phyloP scores from a whole-genome alignment of 176 grass and related monocot genomes.

The Eleusine coracana region DNA sequence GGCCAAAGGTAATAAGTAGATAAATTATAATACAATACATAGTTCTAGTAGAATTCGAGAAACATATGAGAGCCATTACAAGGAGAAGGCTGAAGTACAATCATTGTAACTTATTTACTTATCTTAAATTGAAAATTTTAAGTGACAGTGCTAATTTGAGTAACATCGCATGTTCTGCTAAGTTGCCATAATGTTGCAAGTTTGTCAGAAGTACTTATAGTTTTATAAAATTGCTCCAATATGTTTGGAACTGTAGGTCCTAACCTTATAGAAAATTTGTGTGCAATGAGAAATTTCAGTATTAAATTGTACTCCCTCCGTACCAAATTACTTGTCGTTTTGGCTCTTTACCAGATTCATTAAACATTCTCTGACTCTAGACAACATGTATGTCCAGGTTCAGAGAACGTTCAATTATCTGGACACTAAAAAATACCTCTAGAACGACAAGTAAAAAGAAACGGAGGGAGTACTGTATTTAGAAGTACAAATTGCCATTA shows the following conservation, averaged over 20 bases:
- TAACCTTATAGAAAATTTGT: slow-evolving; percentile 18
- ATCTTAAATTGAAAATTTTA: neutral
- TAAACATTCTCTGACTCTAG: too few species aligned
- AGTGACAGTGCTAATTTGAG: neutral
- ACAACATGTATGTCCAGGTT: too few species aligned
- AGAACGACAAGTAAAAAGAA: too few species aligned
- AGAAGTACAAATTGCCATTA: neutral
- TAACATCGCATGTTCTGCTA: slow-evolving; percentile 15
- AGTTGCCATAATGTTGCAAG: slow-evolving; percentile 13
- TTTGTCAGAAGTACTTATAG: neutral
- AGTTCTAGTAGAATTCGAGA: neutral
- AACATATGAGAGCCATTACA: slow-evolving; percentile 25
- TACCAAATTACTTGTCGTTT: too few species aligned
- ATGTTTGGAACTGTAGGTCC: slow-evolving; percentile 12
- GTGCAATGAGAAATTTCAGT: neutral
- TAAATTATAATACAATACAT: slow-evolving; percentile 8
- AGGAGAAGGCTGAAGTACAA: slow-evolving; percentile 7
- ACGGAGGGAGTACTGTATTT: neutral
- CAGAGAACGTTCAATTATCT: too few species aligned
- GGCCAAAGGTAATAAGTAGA: slow-evolving; percentile 16
- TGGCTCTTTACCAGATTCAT: too few species aligned
- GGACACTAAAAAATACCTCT: too few species aligned
- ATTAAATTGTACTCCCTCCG: neutral
- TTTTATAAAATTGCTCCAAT: neutral
- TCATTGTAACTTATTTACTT: slow-evolving; percentile 6